Conservation (phyloP, 495 filamentous ascomycete genomes). For the Cladorrhinum samala region DNA sequence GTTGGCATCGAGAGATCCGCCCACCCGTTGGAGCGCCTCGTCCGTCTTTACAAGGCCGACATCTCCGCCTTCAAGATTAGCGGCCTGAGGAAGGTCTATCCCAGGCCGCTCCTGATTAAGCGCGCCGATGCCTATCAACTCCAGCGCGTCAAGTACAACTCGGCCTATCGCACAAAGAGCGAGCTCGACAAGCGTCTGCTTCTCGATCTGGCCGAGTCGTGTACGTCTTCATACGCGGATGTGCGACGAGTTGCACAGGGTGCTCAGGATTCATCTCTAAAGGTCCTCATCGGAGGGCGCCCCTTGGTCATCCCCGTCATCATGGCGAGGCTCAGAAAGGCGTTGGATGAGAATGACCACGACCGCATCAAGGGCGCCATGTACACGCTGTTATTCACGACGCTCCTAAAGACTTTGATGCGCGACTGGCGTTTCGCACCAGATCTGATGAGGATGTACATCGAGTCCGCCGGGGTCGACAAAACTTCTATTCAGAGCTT, state of each 20-base stretch:
- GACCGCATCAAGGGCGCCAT: slow-evolving; percentile 90
- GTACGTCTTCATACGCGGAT: slow-evolving; percentile 91
- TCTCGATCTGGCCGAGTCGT: slow-evolving; percentile 82
- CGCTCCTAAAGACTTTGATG: slow-evolving; percentile 77
- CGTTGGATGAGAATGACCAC: slow-evolving; percentile 76
- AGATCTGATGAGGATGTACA: slow-evolving; percentile 76
- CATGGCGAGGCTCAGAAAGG: slow-evolving; percentile 68
- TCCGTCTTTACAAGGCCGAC: slow-evolving; percentile 74
- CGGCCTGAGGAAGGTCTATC: slow-evolving; percentile 87
- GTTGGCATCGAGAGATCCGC: slow-evolving; percentile 94
- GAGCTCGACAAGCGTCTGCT: slow-evolving; percentile 77
- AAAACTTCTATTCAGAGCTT: slow-evolving; percentile 91
- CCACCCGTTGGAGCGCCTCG: slow-evolving; percentile 83
- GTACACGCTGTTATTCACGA: slow-evolving; percentile 83
- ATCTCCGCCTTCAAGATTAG: slow-evolving; percentile 89
- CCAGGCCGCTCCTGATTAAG: slow-evolving; percentile 78
- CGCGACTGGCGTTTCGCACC: slow-evolving; percentile 93
- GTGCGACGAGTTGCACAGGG: slow-evolving; percentile 88
- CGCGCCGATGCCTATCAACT: slow-evolving; percentile 92
- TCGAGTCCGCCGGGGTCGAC: slow-evolving; percentile 82
- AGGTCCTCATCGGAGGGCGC: slow-evolving; percentile 77
- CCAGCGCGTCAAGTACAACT: slow-evolving; percentile 88
- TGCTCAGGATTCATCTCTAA: slow-evolving; percentile 90
- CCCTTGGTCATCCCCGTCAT: slow-evolving; percentile 84
- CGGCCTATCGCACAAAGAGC: slow-evolving; percentile 75